A percentile compares a stretch with the other conserved stretches of the same genome.
Conservation (phyloP, 1,284 basidiomycete species). For the Trametes hirsuta region DNA sequence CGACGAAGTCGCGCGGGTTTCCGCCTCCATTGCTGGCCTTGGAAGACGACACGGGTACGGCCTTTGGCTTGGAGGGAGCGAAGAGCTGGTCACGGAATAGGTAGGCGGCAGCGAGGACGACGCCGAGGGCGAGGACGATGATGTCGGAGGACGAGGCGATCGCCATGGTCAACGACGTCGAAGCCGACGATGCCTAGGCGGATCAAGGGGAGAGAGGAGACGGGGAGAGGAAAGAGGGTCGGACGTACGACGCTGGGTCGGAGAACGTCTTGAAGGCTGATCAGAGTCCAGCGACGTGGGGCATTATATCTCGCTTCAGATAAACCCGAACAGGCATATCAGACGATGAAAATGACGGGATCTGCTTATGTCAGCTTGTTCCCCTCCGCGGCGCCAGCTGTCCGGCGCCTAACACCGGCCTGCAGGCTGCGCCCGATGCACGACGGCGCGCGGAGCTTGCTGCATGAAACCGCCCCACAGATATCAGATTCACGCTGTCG, state of each 20-base stretch:
- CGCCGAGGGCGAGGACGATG: constrained; percentile 68
- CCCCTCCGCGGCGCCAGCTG: neutral
- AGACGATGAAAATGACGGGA: constrained; percentile 1
- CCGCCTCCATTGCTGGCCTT: constrained; percentile 64
- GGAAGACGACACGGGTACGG: constrained; percentile 47
- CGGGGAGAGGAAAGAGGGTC: constrained; percentile 13
- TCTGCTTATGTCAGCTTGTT: constrained; percentile 16
- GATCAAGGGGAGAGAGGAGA: constrained; percentile 11
- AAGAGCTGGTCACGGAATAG: constrained; percentile 81
- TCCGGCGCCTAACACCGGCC: too few species aligned
- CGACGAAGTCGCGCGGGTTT: constrained; percentile 88
- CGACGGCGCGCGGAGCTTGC: neutral
- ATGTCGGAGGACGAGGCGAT: constrained; percentile 61
- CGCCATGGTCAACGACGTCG: constrained; percentile 46
- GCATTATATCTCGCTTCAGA: constrained; percentile 16
- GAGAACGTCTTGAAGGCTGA: constrained; percentile 10
- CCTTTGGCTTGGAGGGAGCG: constrained; percentile 59
- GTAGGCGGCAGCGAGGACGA: constrained; percentile 73
- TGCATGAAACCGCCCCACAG: neutral
- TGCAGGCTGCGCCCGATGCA: too few species aligned
- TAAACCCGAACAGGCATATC: constrained; percentile 11
- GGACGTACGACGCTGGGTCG: constrained; percentile 9
- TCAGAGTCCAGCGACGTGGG: neutral
- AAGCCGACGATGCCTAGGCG: constrained; percentile 30
- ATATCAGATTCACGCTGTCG: too few species aligned